A percentile compares a stretch with the other conserved stretches of the same genome.
phyloP scores from a whole-genome alignment of 257 asterid genomes.

The Cinchona pubescens region DNA sequence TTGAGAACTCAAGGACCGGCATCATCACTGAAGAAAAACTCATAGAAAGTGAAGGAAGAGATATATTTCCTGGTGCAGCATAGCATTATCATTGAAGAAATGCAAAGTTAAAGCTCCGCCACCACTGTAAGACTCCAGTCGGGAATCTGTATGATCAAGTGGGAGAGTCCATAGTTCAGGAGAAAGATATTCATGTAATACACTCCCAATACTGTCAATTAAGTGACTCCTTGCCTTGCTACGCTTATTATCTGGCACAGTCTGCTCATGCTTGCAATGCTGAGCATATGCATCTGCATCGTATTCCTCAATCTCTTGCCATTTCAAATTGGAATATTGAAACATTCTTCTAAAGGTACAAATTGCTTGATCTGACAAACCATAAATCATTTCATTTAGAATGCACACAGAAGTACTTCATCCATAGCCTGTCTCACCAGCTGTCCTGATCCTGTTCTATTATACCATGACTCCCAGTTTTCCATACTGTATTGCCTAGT shows the following conservation, averaged over 20 bases:
- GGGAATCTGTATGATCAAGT: constrained; percentile 47
- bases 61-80: constrained; percentile 79
- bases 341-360: constrained; percentile 45
- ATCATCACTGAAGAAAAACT: constrained; percentile 7
- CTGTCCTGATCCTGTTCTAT: constrained; percentile 68
- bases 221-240: constrained; percentile 45
- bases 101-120: constrained; percentile 57
- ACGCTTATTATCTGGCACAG: constrained; percentile 34
- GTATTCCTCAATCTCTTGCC: constrained; percentile 25
- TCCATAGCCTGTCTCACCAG: constrained; percentile 91
- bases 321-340: constrained; percentile 26
- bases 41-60: constrained; percentile 23
- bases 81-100: constrained; percentile 67
- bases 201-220: constrained; percentile 71
- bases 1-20: neutral
- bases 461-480: constrained; percentile 87
- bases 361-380: constrained; percentile 68
- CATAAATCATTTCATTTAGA: constrained; percentile 82
- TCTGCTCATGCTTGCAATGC: constrained; percentile 25
- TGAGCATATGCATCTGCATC: constrained; percentile 24
- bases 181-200: constrained; percentile 86
- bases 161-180: constrained; percentile 96
- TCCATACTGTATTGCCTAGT: constrained; percentile 54
- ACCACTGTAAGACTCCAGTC: constrained; percentile 43
- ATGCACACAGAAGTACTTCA: constrained; percentile 81